Evolutionary conservation across 257 asterid species (phyloP), one percentile per base, ranked within the genome.

Genomic region (Osmanthus fragrans): DNA sequence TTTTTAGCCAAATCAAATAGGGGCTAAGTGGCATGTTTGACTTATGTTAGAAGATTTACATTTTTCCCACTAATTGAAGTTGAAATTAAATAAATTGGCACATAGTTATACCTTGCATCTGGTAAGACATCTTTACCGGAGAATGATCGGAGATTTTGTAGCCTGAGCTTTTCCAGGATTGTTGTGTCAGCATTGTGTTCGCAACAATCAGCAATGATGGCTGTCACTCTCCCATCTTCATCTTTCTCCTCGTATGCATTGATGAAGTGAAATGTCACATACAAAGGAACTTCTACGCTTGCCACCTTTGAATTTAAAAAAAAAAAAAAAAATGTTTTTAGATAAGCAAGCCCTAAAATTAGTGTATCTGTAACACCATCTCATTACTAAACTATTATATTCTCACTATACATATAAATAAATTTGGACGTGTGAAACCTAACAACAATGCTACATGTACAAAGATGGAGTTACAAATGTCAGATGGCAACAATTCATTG

Each of bases 181-280:
- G 94, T 87, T 0, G 97, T 71, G 80, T 96, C 97, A 0, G 98
- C 98, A 36, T 81, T 81, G 42, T 96, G 99, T 64, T 96, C 99
- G 40, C 99, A 96, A 34, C 99, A 96, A 56, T 96, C 99, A 39
- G 91, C 97, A 36, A 96, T 79, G 3, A 96, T 79, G 10, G 96
- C 92, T 0, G 79, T 92, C n/a, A 88, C 87, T 71, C 97, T 86
- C 18, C 97, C 98, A 4, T 93, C 95, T 65, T 89, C 93, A 8
- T 96, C 99, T 81, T 67, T 88, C 89, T 96, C 99, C 77, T 96
- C 99, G 79, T 96, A 96, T 0, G 98, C 98, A 67, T 96, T 96
- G 69, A 96, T 96, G 91, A 90, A 96, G 80, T 96, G 98, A 87
- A 96, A 96, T 21, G 93, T 88, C 25, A 96, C 94, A 13, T 15